phyloP scores from a whole-genome alignment of 2,329 filamentous ascomycete species.

The Aspergillus sp. region DNA sequence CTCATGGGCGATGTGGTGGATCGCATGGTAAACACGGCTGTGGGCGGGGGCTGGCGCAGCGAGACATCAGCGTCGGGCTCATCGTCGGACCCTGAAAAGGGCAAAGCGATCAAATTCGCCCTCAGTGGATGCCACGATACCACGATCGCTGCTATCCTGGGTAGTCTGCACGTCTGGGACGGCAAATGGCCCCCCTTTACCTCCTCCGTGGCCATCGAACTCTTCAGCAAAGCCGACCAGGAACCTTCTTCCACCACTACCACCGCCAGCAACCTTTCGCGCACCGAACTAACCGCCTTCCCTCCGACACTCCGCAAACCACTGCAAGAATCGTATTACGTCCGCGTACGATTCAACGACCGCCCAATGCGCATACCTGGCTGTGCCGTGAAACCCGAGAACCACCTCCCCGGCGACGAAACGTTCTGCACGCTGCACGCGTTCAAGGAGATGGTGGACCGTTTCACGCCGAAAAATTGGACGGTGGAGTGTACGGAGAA shows the following conservation, averaged over 20 bases:
- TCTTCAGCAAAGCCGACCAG: slow-evolving; percentile 56
- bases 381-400: slow-evolving; percentile 60
- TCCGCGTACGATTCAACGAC: slow-evolving; percentile 88
- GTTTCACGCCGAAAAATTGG: slow-evolving; percentile 79
- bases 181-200: slow-evolving; percentile 86
- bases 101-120: slow-evolving; percentile 57
- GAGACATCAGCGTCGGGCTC: slow-evolving; percentile 46
- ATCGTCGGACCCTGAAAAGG: slow-evolving; percentile 26
- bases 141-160: slow-evolving; percentile 70
- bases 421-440: slow-evolving; percentile 85
- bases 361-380: slow-evolving; percentile 71
- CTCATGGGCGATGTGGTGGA: slow-evolving; percentile 75
- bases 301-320: slow-evolving; percentile 19
- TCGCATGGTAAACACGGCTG: slow-evolving; percentile 59
- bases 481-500: slow-evolving; percentile 53
- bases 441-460: slow-evolving; percentile 88
- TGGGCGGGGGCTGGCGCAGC: slow-evolving; percentile 48
- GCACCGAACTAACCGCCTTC: slow-evolving; percentile 24
- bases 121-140: slow-evolving; percentile 89
- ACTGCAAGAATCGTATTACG: slow-evolving; percentile 61
- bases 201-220: slow-evolving; percentile 80
- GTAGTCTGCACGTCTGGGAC: slow-evolving; percentile 71
- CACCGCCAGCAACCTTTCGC: slow-evolving; percentile 24
- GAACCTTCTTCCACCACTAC: slow-evolving; percentile 9
- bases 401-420: slow-evolving; percentile 78